phyloP scores from a whole-genome alignment of 306 rosid species.

The Argentina anserina region DNA sequence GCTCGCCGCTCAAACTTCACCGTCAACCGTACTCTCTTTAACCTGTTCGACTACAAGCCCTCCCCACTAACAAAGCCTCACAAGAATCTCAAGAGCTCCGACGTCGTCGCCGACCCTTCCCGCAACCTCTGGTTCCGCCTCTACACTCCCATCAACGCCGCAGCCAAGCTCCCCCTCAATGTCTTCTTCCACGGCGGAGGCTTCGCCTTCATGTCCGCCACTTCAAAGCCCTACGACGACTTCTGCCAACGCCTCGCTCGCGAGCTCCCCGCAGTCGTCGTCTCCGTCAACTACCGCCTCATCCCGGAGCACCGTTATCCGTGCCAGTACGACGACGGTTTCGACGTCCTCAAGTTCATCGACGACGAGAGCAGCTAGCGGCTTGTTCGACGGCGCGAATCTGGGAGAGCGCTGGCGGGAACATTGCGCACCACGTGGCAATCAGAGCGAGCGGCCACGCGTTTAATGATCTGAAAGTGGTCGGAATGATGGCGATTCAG shows the following conservation, averaged over 20 bases:
- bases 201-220: conserved; percentile 7
- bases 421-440: conserved; percentile 35
- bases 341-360: conserved; percentile 29
- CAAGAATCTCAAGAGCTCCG: conserved; percentile 45
- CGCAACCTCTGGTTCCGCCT: conserved; percentile 54
- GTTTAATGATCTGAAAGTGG: neutral
- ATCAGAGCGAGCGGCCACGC: conserved; percentile 7
- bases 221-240: conserved; percentile 12
- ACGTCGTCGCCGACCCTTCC: conserved; percentile 34
- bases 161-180: conserved; percentile 6
- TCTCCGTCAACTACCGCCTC: conserved; percentile 35
- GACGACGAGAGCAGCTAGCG: neutral
- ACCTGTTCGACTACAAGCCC: conserved; percentile 42
- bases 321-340: conserved; percentile 27
- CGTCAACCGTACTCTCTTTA: conserved; percentile 49
- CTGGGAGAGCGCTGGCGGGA: conserved; percentile 39
- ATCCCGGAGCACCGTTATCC: conserved; percentile 29
- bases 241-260: conserved; percentile 16
- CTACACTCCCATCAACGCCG: conserved; percentile 23
- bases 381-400: conserved; percentile 3
- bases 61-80: conserved; percentile 13
- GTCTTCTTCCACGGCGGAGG: conserved; percentile 32
- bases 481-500: conserved; percentile 29
- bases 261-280: conserved; percentile 18
- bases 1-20: conserved; percentile 39